Conservation (phyloP, 495 filamentous ascomycete genomes). For the Penicillium maclennaniae region DNA sequence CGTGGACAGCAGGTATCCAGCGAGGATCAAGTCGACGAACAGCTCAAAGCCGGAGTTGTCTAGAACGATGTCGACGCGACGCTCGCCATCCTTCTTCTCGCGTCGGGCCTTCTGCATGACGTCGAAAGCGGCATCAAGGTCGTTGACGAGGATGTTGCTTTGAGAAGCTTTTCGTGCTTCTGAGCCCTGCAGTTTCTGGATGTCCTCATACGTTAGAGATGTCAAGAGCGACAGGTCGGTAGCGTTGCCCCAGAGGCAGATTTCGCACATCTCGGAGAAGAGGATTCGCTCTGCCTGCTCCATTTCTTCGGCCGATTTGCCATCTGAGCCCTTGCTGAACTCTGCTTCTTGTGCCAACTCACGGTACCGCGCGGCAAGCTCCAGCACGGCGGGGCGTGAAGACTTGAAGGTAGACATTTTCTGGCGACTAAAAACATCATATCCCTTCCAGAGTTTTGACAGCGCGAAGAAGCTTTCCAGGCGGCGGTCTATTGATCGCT, state of each 20-base stretch:
- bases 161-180: slow-evolving; percentile 78
- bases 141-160: slow-evolving; percentile 85
- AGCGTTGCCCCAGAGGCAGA: slow-evolving; percentile 97
- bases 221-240: slow-evolving; percentile 92
- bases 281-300: slow-evolving; percentile 70
- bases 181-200: slow-evolving; percentile 90
- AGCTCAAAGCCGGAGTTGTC: slow-evolving; percentile 98
- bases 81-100: slow-evolving; percentile 50
- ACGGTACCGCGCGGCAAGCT: slow-evolving; percentile 75
- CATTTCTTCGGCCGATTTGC: slow-evolving; percentile 44
- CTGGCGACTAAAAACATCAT: slow-evolving; percentile 88
- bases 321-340: slow-evolving; percentile 26
- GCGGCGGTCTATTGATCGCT: slow-evolving; percentile 52
- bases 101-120: slow-evolving; percentile 58
- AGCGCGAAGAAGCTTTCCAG: slow-evolving; percentile 71
- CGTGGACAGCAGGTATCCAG: slow-evolving; percentile 77
- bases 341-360: slow-evolving; percentile 57
- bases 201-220: slow-evolving; percentile 86
- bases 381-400: slow-evolving; percentile 84
- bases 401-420: slow-evolving; percentile 93
- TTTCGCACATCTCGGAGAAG: slow-evolving; percentile 93
- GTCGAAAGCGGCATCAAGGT: slow-evolving; percentile 69
- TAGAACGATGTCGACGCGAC: slow-evolving; percentile 85
- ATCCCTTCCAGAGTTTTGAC: slow-evolving; percentile 81
- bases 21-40: slow-evolving; percentile 88